These are phyloP conservation scores for Arthrobotrys pseudoclavata DNA, from an alignment of 2,329 filamentous ascomycete species.

Conservation along the genomic window DNA sequence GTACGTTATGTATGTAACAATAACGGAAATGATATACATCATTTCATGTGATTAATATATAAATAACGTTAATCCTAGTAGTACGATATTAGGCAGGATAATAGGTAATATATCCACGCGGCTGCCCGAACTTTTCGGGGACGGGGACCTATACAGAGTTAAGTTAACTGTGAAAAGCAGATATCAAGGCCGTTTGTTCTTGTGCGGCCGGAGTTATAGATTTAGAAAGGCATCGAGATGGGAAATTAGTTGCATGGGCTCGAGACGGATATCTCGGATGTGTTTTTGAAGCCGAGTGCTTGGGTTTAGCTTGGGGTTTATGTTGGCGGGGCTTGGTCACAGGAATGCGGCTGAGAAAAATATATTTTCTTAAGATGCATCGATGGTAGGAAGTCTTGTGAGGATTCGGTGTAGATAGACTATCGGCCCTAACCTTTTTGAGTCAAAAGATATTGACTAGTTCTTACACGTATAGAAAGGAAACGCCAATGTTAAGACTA, in stretches of 20 bases:
- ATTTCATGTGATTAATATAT: background rate
- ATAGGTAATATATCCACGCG: background rate
- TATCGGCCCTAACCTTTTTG: constrained; percentile 2
- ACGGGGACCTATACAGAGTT: too few relatives aligned
- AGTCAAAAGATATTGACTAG: background rate
- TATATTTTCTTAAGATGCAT: background rate
- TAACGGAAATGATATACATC: constrained; percentile 9
- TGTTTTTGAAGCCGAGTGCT: background rate
- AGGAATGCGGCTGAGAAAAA: constrained; percentile 14
- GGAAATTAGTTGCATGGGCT: background rate
- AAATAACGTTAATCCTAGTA: constrained; percentile 8
- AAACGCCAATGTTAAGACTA: constrained; percentile 2
- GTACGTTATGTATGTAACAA: background rate
- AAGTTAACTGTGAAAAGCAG: too few relatives aligned
- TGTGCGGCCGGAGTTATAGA: background rate
- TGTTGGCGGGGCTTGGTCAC: constrained; percentile 8
- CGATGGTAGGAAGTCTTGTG: background rate
- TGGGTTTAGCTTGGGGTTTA: constrained; percentile 4
- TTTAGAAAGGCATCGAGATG: too few relatives aligned
- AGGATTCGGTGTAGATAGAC: background rate
- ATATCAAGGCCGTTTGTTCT: background rate
- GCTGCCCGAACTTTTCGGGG: background rate
- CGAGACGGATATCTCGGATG: constrained; percentile 16
- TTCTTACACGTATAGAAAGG: background rate
- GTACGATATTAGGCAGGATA: background rate